Evolutionary conservation across 73 alveolate genomes (phyloP).

Genomic region (Stentor coeruleus): DNA sequence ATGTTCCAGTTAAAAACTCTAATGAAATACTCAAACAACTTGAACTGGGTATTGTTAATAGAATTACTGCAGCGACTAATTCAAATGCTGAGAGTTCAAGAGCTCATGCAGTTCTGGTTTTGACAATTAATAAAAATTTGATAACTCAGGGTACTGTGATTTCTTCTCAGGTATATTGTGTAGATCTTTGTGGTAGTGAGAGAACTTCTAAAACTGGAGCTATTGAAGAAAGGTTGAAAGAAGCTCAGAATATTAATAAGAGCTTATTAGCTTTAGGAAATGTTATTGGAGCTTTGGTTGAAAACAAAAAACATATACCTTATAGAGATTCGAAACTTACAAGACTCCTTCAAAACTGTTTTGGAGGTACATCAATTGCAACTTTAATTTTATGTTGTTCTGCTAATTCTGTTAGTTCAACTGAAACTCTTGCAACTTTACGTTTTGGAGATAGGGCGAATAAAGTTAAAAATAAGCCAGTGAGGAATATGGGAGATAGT

Average conservation of each 20-base stretch:
- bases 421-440: slow-evolving; percentile 68
- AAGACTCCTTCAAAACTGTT: slow-evolving; percentile 77
- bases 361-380: slow-evolving; percentile 85
- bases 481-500: slow-evolving; percentile 35
- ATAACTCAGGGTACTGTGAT: slow-evolving; percentile 63
- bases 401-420: slow-evolving; percentile 49
- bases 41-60: slow-evolving; percentile 50
- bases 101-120: slow-evolving; percentile 70
- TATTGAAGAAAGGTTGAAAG: slow-evolving; percentile 84
- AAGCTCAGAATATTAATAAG: slow-evolving; percentile 91
- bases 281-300: slow-evolving; percentile 54
- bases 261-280: slow-evolving; percentile 74
- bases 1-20: slow-evolving; percentile 28
- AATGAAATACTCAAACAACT: slow-evolving; percentile 60
- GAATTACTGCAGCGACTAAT: slow-evolving; percentile 66
- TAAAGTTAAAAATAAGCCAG: slow-evolving; percentile 55
- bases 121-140: slow-evolving; percentile 46
- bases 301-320: slow-evolving; percentile 71
- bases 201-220: slow-evolving; percentile 91
- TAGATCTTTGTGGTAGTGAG: slow-evolving; percentile 97
- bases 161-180: slow-evolving; percentile 83
- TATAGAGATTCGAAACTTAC: slow-evolving; percentile 93
- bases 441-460: slow-evolving; percentile 73
- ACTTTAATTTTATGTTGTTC: slow-evolving; percentile 57
- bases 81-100: slow-evolving; percentile 67